Conservation (phyloP, 768 basidiomycete species). For the Guyanaporus albipodus region DNA sequence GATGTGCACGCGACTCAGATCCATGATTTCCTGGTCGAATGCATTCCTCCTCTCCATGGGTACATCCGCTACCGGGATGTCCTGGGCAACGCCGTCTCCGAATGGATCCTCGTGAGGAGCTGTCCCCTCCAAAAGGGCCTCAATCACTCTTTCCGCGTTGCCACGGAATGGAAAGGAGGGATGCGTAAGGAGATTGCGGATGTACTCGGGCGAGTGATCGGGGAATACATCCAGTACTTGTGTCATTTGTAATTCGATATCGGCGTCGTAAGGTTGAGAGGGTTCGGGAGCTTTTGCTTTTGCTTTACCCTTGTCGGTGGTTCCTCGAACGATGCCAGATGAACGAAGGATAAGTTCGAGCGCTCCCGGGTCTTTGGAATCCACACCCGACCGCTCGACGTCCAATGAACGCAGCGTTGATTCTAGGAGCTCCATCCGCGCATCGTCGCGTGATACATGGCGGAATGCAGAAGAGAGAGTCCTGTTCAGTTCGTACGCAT, state of each 20-base stretch:
- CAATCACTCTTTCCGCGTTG: constrained; percentile 59
- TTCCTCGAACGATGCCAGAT: constrained; percentile 42
- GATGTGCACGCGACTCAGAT: constrained; percentile 51
- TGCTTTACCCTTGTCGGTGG: constrained; percentile 39
- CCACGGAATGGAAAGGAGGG: constrained; percentile 46
- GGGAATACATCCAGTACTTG: constrained; percentile 80
- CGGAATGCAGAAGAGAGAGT: constrained; percentile 45
- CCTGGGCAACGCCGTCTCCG: constrained; percentile 6
- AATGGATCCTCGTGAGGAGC: constrained; percentile 42
- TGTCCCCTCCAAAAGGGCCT: constrained; percentile 71
- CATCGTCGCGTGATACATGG: constrained; percentile 50
- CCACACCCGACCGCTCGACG: constrained; percentile 6
- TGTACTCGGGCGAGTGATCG: constrained; percentile 50
- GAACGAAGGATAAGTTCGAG: constrained; percentile 63
- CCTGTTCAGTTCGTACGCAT: constrained; percentile 54
- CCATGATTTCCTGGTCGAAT: constrained; percentile 71
- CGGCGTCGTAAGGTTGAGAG: constrained; percentile 31
- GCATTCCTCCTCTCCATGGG: constrained; percentile 59
- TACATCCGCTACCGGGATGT: neutral
- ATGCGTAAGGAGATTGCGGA: constrained; percentile 53
- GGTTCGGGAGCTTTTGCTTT: constrained; percentile 26
- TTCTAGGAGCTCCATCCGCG: constrained; percentile 54
- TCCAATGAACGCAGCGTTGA: constrained; percentile 44
- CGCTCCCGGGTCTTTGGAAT: constrained; percentile 45
- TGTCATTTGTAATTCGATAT: constrained; percentile 54